A percentile compares a stretch with the other conserved stretches of the same genome.
Evolutionary conservation across 768 basidiomycete genomes (phyloP).

Genomic region (Pleurotus ostreatus): DNA sequence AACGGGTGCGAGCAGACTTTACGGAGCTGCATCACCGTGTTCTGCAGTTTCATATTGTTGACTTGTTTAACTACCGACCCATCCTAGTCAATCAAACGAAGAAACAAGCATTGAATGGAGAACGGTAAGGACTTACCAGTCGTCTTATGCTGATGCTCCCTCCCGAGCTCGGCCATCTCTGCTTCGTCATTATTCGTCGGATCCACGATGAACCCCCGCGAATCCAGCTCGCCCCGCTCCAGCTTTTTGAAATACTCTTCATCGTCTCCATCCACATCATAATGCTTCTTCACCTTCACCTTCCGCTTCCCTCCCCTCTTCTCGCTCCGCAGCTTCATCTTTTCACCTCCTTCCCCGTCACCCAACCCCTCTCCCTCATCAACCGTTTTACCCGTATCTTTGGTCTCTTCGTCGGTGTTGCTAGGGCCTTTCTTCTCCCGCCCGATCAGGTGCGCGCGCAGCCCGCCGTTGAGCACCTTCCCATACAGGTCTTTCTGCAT

Average conservation of each 20-base stretch:
- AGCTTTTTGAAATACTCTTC: conserved; percentile 61
- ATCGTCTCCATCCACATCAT: conserved; percentile 57
- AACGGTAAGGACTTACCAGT: conserved; percentile 41
- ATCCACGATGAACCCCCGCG: conserved; percentile 24
- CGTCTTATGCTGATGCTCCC: conserved; percentile 52
- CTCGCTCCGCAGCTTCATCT: conserved; percentile 23
- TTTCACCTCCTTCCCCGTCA: background rate
- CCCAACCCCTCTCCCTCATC: too few relatives aligned
- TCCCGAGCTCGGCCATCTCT: conserved; percentile 49
- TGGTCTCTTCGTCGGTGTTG: conserved; percentile 19
- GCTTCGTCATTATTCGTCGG: conserved; percentile 32
- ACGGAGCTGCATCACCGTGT: conserved; percentile 94
- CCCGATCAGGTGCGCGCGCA: conserved; percentile 60
- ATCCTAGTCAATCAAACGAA: background rate
- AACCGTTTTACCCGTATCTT: background rate
- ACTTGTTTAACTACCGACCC: conserved; percentile 63
- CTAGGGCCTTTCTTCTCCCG: conserved; percentile 27
- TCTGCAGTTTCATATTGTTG: conserved; percentile 92
- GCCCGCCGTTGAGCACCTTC: conserved; percentile 64
- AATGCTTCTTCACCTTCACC: conserved; percentile 37
- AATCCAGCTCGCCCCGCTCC: conserved; percentile 43
- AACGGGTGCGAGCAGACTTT: conserved; percentile 96
- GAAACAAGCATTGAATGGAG: background rate
- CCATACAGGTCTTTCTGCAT: conserved; percentile 86
- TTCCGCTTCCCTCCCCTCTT: conserved; percentile 29